These are phyloP conservation scores for Kazachstania kunashirensis DNA, from an alignment of 805 yeast species.

Conservation along the genomic window DNA sequence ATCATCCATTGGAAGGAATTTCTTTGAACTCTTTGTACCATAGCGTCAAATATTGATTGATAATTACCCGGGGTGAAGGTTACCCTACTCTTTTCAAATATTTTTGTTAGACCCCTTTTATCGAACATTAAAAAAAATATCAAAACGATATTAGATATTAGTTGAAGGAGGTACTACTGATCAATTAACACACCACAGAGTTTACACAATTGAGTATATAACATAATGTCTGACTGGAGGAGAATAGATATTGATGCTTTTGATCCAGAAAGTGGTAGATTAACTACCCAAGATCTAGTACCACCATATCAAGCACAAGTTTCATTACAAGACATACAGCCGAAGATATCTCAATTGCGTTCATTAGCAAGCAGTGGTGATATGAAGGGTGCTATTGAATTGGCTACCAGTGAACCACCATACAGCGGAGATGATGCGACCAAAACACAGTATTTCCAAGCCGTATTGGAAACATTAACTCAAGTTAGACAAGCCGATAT, in stretches of 20 bases:
- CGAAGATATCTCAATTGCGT: constrained; percentile 49
- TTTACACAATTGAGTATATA: no score
- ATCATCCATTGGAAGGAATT: constrained; percentile 83
- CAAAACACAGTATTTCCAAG: constrained; percentile 36
- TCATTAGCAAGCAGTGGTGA: constrained; percentile 62
- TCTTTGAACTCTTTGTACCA: constrained; percentile 84
- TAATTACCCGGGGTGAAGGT: no score
- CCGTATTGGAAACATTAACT: constrained; percentile 63
- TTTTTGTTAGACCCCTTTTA: no score
- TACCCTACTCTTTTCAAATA: no score
- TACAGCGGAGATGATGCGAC: constrained; percentile 59
- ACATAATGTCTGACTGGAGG: constrained; percentile 64
- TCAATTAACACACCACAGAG: no score
- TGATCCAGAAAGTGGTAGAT: constrained; percentile 65
- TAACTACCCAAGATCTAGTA: constrained; percentile 53
- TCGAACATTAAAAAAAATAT: no score
- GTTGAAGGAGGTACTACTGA: no score
- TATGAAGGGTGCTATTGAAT: constrained; percentile 51
- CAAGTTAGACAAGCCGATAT: constrained; percentile 63
- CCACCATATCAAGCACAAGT: constrained; percentile 45
- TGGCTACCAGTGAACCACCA: constrained; percentile 66
- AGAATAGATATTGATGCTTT: constrained; percentile 87
- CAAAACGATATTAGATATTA: no score
- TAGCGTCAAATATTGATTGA: no score
- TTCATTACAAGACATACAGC: constrained; percentile 43